Evolutionary conservation across 148 eudicot species (phyloP).

Genomic region (Dianthus caryophyllus): DNA sequence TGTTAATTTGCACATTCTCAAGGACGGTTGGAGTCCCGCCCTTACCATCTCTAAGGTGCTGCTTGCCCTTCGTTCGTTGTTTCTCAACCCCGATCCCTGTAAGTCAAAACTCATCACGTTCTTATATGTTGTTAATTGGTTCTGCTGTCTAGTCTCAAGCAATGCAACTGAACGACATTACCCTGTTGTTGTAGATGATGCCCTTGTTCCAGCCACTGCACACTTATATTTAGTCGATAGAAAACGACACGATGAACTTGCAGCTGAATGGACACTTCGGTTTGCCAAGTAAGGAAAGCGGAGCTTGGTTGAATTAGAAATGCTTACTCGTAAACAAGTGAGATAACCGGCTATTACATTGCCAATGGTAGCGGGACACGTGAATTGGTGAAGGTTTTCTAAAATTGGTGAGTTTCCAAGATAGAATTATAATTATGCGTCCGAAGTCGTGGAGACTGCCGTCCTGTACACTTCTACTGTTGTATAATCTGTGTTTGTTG

Average conservation of each 20-base stretch:
- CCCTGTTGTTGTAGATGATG: slow-evolving; percentile 43
- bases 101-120: slow-evolving; percentile 15
- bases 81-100: slow-evolving; percentile 73
- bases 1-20: slow-evolving; percentile 66
- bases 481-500: too few species aligned
- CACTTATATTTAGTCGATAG: slow-evolving; percentile 65
- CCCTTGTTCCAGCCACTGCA: slow-evolving; percentile 68
- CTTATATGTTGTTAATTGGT: background rate
- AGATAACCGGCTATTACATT: background rate
- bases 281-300: slow-evolving; percentile 56
- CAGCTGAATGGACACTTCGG: slow-evolving; percentile 86
- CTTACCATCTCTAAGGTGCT: slow-evolving; percentile 78
- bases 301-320: background rate
- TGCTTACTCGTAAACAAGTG: background rate
- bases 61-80: slow-evolving; percentile 60
- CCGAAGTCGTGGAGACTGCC: too few species aligned
- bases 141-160: background rate
- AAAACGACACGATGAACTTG: slow-evolving; percentile 68
- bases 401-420: too few species aligned
- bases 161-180: background rate
- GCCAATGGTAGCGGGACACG: background rate
- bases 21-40: slow-evolving; percentile 95
- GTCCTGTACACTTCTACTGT: too few species aligned
- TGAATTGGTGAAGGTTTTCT: background rate
- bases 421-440: too few species aligned